These are phyloP conservation scores for Curvularia lunata DNA, from an alignment of 2,329 filamentous ascomycete genomes.

Conservation along the genomic window DNA sequence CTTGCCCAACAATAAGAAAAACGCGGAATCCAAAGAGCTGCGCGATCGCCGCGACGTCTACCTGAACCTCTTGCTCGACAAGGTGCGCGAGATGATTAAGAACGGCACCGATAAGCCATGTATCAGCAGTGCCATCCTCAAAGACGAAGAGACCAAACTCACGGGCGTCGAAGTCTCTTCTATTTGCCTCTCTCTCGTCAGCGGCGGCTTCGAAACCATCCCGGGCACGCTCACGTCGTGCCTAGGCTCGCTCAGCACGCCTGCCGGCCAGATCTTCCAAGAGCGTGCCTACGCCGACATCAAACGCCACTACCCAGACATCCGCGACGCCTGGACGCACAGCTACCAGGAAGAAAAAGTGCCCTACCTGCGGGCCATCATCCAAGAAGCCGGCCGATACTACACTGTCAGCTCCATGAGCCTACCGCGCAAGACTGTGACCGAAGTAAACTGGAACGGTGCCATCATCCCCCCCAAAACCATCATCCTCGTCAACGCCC, in stretches of 20 bases:
- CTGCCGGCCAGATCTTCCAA: conserved; percentile 58
- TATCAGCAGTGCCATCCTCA: conserved; percentile 61
- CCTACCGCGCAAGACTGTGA: conserved; percentile 59
- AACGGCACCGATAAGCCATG: conserved; percentile 61
- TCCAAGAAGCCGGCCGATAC: conserved; percentile 61
- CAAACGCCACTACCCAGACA: conserved; percentile 47
- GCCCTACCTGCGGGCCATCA: conserved; percentile 57
- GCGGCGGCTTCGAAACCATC: conserved; percentile 62
- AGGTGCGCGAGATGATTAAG: conserved; percentile 60
- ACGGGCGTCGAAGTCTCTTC: conserved; percentile 60
- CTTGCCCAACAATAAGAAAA: conserved; percentile 61
- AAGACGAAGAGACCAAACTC: conserved; percentile 61
- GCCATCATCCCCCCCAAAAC: conserved; percentile 60
- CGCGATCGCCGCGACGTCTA: conserved; percentile 58
- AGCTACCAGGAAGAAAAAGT: conserved; percentile 57
- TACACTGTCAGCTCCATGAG: conserved; percentile 63
- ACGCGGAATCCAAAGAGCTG: conserved; percentile 54
- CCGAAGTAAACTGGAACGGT: conserved; percentile 59
- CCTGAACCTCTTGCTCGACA: conserved; percentile 57
- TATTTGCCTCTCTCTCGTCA: conserved; percentile 61
- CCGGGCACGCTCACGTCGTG: conserved; percentile 60
- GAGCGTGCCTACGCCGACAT: conserved; percentile 54
- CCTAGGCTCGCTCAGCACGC: conserved; percentile 58
- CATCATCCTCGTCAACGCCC: conserved; percentile 63
- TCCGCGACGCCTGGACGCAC: conserved; percentile 58